phyloP scores from a whole-genome alignment of 2,329 filamentous ascomycete species.

The Talaromyces sp. region DNA sequence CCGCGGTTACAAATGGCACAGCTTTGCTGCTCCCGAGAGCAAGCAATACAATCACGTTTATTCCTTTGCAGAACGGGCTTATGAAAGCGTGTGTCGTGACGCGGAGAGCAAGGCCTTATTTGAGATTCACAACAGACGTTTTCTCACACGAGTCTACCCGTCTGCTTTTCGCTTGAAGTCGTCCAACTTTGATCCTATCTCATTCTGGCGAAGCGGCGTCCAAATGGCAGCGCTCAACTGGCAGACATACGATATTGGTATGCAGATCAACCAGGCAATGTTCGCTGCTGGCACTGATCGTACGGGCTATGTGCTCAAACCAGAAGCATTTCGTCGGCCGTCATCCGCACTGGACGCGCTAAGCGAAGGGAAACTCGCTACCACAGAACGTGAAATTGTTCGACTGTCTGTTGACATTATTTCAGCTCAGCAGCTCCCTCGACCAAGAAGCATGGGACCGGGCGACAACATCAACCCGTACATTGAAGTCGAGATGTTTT shows the following conservation, averaged over 20 bases:
- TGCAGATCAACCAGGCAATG: constrained; percentile 98
- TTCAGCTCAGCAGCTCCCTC: constrained; percentile 90
- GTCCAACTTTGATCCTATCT: constrained; percentile 89
- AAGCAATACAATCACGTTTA: constrained; percentile 92
- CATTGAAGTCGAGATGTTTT: constrained; percentile 90
- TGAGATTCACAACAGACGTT: constrained; percentile 84
- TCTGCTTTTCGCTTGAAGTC: constrained; percentile 77
- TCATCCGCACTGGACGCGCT: constrained; percentile 22
- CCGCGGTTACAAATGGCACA: constrained; percentile 76
- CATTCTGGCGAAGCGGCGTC: constrained; percentile 90
- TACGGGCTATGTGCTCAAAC: constrained; percentile 91
- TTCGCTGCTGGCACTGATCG: constrained; percentile 84
- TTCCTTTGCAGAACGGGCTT: constrained; percentile 87
- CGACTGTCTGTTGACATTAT: constrained; percentile 83
- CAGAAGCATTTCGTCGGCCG: constrained; percentile 66
- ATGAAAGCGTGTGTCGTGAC: constrained; percentile 73
- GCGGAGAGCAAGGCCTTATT: constrained; percentile 72
- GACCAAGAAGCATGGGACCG: constrained; percentile 67
- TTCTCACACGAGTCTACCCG: constrained; percentile 92
- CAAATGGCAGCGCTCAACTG: constrained; percentile 98
- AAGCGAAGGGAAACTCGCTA: constrained; percentile 41
- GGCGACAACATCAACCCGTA: constrained; percentile 84
- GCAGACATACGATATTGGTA: constrained; percentile 94
- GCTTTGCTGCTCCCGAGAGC: constrained; percentile 73
- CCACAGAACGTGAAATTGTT: constrained; percentile 76